Base-by-base conservation (phyloP, 2,329 filamentous ascomycete species). In the Tolypocladium inflatum region DNA sequence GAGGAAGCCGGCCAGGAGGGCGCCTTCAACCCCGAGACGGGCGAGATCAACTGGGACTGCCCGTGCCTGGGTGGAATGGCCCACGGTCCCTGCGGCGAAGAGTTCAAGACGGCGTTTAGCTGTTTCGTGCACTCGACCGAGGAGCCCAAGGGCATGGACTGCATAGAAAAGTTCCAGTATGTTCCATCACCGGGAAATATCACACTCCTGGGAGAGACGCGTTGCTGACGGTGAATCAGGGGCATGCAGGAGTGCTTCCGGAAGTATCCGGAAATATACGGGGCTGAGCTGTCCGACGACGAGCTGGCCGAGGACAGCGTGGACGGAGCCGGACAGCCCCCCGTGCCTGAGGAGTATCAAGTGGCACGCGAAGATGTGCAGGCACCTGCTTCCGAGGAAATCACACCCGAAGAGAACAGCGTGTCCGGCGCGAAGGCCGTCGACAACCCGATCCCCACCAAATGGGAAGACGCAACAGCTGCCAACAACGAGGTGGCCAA, bases 11-110 rank as follows among this genome's bases (percentile, higher is more conserved):
- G 78, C 61, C 86, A 93, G 70, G 86, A 97, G 74, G 94, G 91
- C 58, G 94, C 94, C 1, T 99, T 97, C 78, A 96, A 99, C 74
- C 91, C 92, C 3, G 94, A 97, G 78, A 99, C 94, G 11, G 94
- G 94, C 65, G 94, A 99, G 81, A 99, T 99, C 76, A 99, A 99
- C 80, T 99, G 94, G 94, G 94, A 97, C 72, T 99, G 94, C 74
- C 94, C 94, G 19, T 99, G 94, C 73, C 78, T 99, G 39, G 94
- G 94, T 54, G 94, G 94, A 56, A 99, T 99, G 94, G 94, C 94
- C 9, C 78, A 96, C 70, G 94, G 94, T 0, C 94, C 94, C 57
- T 99, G 94, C 71, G 94, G 94, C 54, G 90, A 95, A 71, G 87
- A 97, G 69, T 99, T 99, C 82, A 91, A 88, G 78, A 86, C 87